These are phyloP conservation scores for Isoetes taiwanensis DNA, from an alignment of 75 land plant genomes.

Conservation along the genomic window DNA sequence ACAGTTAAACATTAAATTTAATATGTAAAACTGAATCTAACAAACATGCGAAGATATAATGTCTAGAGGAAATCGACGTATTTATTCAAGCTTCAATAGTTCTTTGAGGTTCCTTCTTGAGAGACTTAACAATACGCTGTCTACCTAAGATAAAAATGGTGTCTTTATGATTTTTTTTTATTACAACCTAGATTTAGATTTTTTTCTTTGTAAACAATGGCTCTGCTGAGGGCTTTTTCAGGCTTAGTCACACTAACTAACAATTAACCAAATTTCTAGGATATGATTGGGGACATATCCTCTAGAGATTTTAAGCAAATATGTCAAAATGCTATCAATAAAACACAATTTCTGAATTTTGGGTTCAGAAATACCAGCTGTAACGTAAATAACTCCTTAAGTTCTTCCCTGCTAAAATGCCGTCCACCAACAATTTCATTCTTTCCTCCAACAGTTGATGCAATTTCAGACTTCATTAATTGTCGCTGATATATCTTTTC, in stretches of 20 bases:
- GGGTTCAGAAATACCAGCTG: conserved; percentile 9
- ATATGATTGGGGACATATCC: not conserved
- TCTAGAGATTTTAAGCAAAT: not conserved
- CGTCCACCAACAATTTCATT: conserved; percentile 9
- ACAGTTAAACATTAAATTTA: no score
- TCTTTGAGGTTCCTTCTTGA: no score
- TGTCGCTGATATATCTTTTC: conserved; percentile 38
- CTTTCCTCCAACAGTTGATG: conserved; percentile 24
- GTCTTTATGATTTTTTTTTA: no score
- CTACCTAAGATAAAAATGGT: no score
- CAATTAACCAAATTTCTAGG: not conserved
- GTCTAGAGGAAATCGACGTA: no score
- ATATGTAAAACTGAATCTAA: no score
- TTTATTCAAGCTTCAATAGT: no score
- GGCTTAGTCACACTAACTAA: not conserved
- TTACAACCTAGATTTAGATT: no score
- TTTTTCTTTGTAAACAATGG: no score
- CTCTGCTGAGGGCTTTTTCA: no score
- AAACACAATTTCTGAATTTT: not conserved
- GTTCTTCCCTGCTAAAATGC: conserved; percentile 32
- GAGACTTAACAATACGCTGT: no score
- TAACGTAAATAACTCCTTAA: conserved; percentile 23
- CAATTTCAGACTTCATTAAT: conserved; percentile 30
- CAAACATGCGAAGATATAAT: no score
- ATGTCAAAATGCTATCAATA: not conserved